A percentile compares a stretch with the other conserved stretches of the same genome.
Evolutionary conservation across 768 basidiomycete genomes (phyloP).

Genomic region (Suillus ampliporus): DNA sequence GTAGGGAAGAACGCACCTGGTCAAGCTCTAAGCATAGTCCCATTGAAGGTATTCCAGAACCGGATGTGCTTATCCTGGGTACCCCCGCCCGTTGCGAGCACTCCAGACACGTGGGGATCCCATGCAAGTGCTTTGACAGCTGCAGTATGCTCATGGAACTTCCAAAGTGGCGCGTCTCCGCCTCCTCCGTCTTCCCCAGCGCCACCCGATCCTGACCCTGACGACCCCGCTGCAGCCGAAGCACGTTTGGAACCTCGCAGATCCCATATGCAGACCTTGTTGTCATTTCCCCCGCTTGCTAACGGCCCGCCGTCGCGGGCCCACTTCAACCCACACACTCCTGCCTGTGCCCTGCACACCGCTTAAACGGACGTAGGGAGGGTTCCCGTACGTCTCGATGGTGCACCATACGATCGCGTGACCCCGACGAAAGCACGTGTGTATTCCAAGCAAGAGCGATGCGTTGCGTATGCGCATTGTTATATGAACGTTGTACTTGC

Average conservation of each 20-base stretch:
- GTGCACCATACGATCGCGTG: constrained; percentile 87
- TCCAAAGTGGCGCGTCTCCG: constrained; percentile 79
- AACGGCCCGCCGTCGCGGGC: constrained; percentile 58
- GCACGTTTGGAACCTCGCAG: constrained; percentile 63
- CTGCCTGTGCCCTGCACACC: constrained; percentile 79
- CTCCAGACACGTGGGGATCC: constrained; percentile 92
- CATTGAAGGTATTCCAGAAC: constrained; percentile 94
- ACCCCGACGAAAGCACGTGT: constrained; percentile 86
- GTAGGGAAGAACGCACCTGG: constrained; percentile 61
- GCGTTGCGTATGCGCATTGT: constrained; percentile 83
- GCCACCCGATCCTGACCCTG: constrained; percentile 37
- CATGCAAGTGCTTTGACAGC: constrained; percentile 98
- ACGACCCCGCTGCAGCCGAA: constrained; percentile 30
- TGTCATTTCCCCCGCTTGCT: constrained; percentile 97
- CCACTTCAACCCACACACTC: constrained; percentile 98
- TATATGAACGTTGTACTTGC: constrained; percentile 79
- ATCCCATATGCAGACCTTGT: constrained; percentile 99
- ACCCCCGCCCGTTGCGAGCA: constrained; percentile 94
- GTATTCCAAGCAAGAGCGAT: constrained; percentile 95
- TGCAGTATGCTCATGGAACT: constrained; percentile 95
- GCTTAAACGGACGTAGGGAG: constrained; percentile 68
- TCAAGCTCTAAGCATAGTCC: constrained; percentile 87
- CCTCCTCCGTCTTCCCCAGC: constrained; percentile 38
- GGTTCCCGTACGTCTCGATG: constrained; percentile 89
- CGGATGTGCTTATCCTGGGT: constrained; percentile 99